These are phyloP conservation scores for Colletotrichum cereale DNA, from an alignment of 2,329 filamentous ascomycete species.

Conservation along the genomic window DNA sequence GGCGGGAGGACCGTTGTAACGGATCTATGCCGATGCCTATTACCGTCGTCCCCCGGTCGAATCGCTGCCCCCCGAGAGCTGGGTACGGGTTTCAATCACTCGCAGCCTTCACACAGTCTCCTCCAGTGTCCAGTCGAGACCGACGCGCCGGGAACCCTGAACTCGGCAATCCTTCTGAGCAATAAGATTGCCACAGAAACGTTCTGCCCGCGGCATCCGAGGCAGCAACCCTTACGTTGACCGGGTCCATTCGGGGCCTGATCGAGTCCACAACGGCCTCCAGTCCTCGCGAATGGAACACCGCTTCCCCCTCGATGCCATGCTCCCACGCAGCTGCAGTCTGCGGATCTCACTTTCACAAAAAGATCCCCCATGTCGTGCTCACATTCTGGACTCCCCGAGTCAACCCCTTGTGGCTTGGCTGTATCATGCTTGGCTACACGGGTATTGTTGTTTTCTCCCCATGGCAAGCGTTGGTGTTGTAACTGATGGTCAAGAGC, in stretches of 20 bases:
- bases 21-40: slow-evolving; percentile 17
- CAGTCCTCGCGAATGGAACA: neutral
- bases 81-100: slow-evolving; percentile 27
- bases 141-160: neutral
- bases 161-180: neutral
- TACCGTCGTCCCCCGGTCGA: slow-evolving; percentile 14
- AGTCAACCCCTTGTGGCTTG: slow-evolving; percentile 6
- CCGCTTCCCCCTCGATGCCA: neutral
- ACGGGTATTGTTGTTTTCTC: slow-evolving; percentile 1
- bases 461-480: neutral
- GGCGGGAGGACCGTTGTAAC: neutral
- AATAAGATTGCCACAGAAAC: slow-evolving; percentile 12
- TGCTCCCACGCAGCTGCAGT: neutral
- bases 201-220: neutral
- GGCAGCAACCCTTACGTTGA: neutral
- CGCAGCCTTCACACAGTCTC: slow-evolving; percentile 11
- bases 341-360: slow-evolving; percentile 24
- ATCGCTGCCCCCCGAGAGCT: neutral
- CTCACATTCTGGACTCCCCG: neutral
- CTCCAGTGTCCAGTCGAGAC: neutral
- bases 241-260: neutral
- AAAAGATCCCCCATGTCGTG: neutral
- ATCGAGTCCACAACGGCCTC: neutral
- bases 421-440: slow-evolving; percentile 10
- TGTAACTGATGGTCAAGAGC: neutral